phyloP scores from a whole-genome alignment of 352 stramenopile genomes.

The Phytopythium chamaehyphon region DNA sequence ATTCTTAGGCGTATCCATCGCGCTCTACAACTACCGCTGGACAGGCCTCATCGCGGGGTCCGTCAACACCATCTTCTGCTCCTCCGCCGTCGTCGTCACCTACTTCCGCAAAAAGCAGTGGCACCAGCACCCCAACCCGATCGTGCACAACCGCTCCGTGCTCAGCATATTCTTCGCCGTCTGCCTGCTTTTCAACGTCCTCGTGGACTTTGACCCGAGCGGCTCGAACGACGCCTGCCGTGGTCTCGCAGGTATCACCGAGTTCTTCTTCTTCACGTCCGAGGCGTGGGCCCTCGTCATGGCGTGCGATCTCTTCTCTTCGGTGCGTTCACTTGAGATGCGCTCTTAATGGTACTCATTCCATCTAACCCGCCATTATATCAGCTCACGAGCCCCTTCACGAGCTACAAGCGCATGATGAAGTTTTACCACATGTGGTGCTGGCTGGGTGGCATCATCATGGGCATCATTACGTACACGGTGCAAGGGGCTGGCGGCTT shows the following conservation, averaged over 20 bases:
- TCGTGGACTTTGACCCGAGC: conserved; percentile 71
- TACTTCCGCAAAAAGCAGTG: conserved; percentile 86
- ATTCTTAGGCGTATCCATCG: conserved; percentile 79
- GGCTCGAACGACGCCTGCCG: conserved; percentile 53
- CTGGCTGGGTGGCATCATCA: conserved; percentile 77
- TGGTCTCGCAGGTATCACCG: conserved; percentile 74
- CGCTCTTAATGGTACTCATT: neutral
- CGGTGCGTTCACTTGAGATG: conserved; percentile 24
- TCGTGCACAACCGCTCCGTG: conserved; percentile 81
- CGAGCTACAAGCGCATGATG: conserved; percentile 88
- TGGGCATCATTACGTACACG: conserved; percentile 72
- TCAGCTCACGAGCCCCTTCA: conserved; percentile 85
- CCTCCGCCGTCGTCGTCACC: conserved; percentile 81
- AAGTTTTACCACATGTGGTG: conserved; percentile 87
- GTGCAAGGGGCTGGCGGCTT: conserved; percentile 72
- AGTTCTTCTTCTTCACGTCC: conserved; percentile 89
- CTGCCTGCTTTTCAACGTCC: conserved; percentile 80
- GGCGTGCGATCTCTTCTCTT: conserved; percentile 86
- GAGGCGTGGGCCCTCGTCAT: conserved; percentile 87
- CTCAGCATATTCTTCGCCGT: conserved; percentile 84
- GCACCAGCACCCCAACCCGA: conserved; percentile 88
- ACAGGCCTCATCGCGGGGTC: conserved; percentile 84
- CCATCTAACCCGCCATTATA: no score
- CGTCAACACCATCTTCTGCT: conserved; percentile 85
- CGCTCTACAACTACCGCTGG: conserved; percentile 88